These are phyloP conservation scores for Annulohypoxylon maeteangense DNA, from an alignment of 495 filamentous ascomycete genomes.

Conservation along the genomic window DNA sequence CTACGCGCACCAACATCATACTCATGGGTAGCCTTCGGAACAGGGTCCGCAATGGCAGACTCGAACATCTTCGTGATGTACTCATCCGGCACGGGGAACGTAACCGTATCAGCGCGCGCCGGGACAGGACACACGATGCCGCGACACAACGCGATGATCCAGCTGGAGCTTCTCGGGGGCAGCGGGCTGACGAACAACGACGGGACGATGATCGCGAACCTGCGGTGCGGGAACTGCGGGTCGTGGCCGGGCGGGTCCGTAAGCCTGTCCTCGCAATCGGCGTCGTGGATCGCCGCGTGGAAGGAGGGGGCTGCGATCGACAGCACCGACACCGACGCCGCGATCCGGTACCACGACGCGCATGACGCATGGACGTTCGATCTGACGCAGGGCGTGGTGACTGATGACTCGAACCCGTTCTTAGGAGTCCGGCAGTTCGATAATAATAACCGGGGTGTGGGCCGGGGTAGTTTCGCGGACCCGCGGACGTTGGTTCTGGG, in stretches of 20 bases:
- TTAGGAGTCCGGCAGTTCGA: slow-evolving; percentile 29
- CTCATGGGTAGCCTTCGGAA: slow-evolving; percentile 74
- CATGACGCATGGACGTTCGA: slow-evolving; percentile 65
- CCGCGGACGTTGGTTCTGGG: slow-evolving; percentile 43
- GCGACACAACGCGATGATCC: slow-evolving; percentile 58
- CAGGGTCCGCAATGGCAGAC: slow-evolving; percentile 69
- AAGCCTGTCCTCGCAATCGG: slow-evolving; percentile 58
- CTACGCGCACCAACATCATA: slow-evolving; percentile 67
- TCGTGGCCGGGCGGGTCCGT: slow-evolving; percentile 68
- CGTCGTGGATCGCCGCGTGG: slow-evolving; percentile 74
- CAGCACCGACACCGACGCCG: slow-evolving; percentile 58
- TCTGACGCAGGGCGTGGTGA: slow-evolving; percentile 63
- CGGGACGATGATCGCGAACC: slow-evolving; percentile 70
- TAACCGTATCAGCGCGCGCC: slow-evolving; percentile 73
- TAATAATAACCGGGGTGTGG: slow-evolving; percentile 42
- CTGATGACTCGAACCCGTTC: slow-evolving; percentile 71
- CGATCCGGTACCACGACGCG: slow-evolving; percentile 69
- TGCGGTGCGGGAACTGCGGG: slow-evolving; percentile 60
- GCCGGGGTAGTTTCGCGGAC: slow-evolving; percentile 23
- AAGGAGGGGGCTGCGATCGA: slow-evolving; percentile 67
- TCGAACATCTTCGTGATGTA: slow-evolving; percentile 79
- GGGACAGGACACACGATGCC: slow-evolving; percentile 66
- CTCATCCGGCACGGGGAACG: slow-evolving; percentile 65
- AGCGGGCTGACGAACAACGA: slow-evolving; percentile 64
- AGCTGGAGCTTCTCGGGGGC: slow-evolving; percentile 67